phyloP scores from a whole-genome alignment of 768 basidiomycete genomes.

The Termitomyces sp. region DNA sequence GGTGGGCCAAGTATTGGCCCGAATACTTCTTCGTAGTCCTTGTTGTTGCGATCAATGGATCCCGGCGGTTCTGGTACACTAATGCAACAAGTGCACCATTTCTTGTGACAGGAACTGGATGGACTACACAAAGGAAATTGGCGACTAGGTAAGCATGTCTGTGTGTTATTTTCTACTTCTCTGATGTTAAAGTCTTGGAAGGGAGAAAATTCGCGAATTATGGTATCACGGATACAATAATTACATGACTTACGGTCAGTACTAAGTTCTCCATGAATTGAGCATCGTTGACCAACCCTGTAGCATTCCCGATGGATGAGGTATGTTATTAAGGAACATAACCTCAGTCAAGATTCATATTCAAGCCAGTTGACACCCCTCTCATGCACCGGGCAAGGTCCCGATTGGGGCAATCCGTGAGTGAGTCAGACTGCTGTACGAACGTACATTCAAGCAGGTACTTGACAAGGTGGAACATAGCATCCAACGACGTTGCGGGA shows the following conservation, averaged over 20 bases:
- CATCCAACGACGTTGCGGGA: slow-evolving; percentile 88
- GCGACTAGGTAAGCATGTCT: slow-evolving; percentile 42
- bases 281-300: slow-evolving; percentile 10
- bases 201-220: slow-evolving; percentile 66
- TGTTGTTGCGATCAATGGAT: slow-evolving; percentile 29
- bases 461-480: slow-evolving; percentile 44
- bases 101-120: slow-evolving; percentile 30
- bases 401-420: slow-evolving; percentile 80
- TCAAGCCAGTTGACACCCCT: slow-evolving; percentile 71
- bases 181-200: slow-evolving; percentile 19
- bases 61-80: slow-evolving; percentile 24
- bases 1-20: slow-evolving; percentile 49
- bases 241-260: slow-evolving; percentile 80
- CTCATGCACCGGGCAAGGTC: slow-evolving; percentile 82
- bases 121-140: slow-evolving; percentile 55
- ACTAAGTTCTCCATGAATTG: not conserved
- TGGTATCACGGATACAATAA: slow-evolving; percentile 90
- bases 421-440: slow-evolving; percentile 20
- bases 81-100: slow-evolving; percentile 28
- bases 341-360: not conserved
- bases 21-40: slow-evolving; percentile 37
- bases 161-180: not conserved
- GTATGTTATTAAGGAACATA: slow-evolving; percentile 28
- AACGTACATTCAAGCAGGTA: not conserved
- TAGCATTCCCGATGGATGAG: slow-evolving; percentile 86